Base-by-base conservation (phyloP, 768 basidiomycete genomes). In the Coprinopsis sp. region DNA sequence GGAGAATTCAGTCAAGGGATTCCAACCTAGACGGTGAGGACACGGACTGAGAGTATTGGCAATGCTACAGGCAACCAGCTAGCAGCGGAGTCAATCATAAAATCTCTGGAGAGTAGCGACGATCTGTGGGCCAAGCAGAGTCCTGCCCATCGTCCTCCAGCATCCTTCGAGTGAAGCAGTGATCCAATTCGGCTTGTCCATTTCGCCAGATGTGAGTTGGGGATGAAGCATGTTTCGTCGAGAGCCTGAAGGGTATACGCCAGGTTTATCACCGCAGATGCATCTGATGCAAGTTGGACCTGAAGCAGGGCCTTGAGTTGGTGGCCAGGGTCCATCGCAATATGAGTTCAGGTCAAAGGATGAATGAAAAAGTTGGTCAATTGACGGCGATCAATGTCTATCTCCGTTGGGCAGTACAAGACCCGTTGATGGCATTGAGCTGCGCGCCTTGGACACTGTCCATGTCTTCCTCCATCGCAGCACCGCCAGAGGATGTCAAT, bases 121-220 rank as follows among this genome's bases (percentile, higher is more conserved):
- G 82, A 83, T 53, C 78, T 80, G 54, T 82, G 68, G 1, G 90
- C 89, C 37, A 91, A 63, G 54, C 79, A 86, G 27, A 91, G 68
- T 7, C 87, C 90, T 18, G 84, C 81, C 90, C 90, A 92, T 47
- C 85, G 77, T 43, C 78, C 80, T 33, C 78, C 82, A n/a, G 81
- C 58, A 54, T 87, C 80, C 66, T 86, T 89, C 14, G 90, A 82
- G 57, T 85, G 83, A 39, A 91, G 68, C 43, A 91, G 68, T 2
- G 88, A 80, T 53, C 78, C 80, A 51, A 91, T 69, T 47, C 89
- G 76, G n/a, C 77, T 70, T 11, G 73, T 70, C 88, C 88, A 92
- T 73, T 88, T 89, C 46, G 78, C 67, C 8, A 81, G 67, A 58
- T 90, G 82, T 2, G 81, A 54, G 3, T 87, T 88, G 1, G 84